These are phyloP conservation scores for Pelargonium citronellum DNA, from an alignment of 441 rosid genomes.

Conservation along the genomic window DNA sequence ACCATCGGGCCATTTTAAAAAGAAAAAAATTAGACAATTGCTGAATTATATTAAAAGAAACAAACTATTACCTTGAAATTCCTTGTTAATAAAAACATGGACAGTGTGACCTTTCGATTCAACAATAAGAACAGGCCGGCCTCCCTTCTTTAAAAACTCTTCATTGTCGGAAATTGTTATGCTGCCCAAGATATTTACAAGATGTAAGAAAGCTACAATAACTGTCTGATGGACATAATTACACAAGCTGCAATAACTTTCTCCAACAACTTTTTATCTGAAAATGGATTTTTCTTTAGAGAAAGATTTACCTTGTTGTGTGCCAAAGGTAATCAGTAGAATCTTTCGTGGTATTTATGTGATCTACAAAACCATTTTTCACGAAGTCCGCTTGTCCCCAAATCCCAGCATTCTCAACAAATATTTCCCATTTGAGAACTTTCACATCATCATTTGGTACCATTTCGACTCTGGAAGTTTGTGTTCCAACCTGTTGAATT, in stretches of 20 bases:
- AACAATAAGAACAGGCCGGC: slow-evolving; percentile 49
- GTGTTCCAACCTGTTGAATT: slow-evolving; percentile 53
- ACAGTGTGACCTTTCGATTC: slow-evolving; percentile 88
- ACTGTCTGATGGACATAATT: too few species aligned
- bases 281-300: slow-evolving; percentile 13
- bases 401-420: slow-evolving; percentile 59
- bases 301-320: slow-evolving; percentile 64
- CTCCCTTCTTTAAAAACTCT: slow-evolving; percentile 53
- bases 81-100: slow-evolving; percentile 73
- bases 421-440: slow-evolving; percentile 68
- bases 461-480: slow-evolving; percentile 70
- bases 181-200: slow-evolving; percentile 30
- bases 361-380: slow-evolving; percentile 60
- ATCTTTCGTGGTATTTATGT: slow-evolving; percentile 76
- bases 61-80: slow-evolving; percentile 48
- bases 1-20: too few species aligned
- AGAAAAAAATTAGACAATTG: too few species aligned
- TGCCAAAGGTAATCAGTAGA: slow-evolving; percentile 92
- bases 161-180: slow-evolving; percentile 50
- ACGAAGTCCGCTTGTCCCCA: slow-evolving; percentile 75
- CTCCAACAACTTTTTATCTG: neutral
- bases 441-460: slow-evolving; percentile 30
- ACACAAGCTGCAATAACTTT: too few species aligned
- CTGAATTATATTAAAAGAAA: slow-evolving; percentile 2
- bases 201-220: too few species aligned